Evolutionary conservation across 495 filamentous ascomycete genomes (phyloP).

Genomic region (Pyrenula massariospora): DNA sequence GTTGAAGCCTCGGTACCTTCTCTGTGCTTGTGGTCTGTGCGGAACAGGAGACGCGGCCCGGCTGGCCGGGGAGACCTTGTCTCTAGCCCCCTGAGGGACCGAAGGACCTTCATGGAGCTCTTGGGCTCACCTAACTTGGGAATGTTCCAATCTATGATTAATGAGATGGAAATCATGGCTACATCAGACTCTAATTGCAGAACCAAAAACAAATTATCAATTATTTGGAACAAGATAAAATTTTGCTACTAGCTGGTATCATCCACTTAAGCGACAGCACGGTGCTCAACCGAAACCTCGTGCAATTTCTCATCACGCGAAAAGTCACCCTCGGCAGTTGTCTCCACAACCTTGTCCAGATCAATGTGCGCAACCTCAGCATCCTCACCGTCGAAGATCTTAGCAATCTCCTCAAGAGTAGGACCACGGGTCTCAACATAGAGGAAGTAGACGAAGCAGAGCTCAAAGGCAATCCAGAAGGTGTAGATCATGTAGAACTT

Average conservation of each 20-base stretch:
- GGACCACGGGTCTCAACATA: conserved; percentile 55
- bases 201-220: too few species aligned
- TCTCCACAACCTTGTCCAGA: conserved; percentile 18
- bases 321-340: background rate
- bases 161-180: too few species aligned
- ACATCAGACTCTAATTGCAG: too few species aligned
- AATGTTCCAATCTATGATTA: too few species aligned
- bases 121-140: too few species aligned
- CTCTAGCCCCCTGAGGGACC: background rate
- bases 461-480: conserved; percentile 46
- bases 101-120: too few species aligned
- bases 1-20: too few species aligned
- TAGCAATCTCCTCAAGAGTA: conserved; percentile 53
- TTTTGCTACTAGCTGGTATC: background rate
- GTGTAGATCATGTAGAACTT: conserved; percentile 56
- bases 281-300: background rate
- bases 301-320: background rate
- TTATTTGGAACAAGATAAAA: background rate
- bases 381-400: conserved; percentile 46
- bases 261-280: background rate
- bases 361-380: conserved; percentile 33
- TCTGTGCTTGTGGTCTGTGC: background rate
- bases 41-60: background rate
- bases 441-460: conserved; percentile 50
- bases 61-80: too few species aligned